Conservation (phyloP, 306 rosid genomes). For the Abrus precatorius region DNA sequence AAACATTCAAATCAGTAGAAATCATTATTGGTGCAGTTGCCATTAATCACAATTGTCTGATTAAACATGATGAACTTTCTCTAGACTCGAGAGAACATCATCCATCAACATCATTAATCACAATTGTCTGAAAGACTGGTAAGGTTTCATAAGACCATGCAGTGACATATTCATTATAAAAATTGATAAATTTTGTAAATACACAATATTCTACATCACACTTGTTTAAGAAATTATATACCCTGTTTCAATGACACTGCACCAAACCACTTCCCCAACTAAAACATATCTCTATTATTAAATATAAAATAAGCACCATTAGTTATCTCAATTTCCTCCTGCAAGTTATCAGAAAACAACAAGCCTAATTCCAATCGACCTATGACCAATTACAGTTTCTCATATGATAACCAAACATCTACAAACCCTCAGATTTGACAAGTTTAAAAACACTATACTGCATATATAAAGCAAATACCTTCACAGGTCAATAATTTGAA, state of each 20-base stretch:
- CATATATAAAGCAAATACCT: neutral
- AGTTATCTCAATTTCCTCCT: neutral
- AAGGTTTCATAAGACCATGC: neutral
- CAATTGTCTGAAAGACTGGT: neutral
- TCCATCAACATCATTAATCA: neutral
- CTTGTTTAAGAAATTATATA: neutral
- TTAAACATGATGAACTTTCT: neutral
- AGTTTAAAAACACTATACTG: neutral
- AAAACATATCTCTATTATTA: neutral
- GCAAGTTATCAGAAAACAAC: neutral
- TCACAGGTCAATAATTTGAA: neutral
- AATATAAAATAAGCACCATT: neutral
- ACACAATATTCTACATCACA: neutral
- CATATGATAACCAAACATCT: neutral
- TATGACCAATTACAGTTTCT: neutral
- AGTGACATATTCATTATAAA: neutral
- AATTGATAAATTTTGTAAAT: neutral
- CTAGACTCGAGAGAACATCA: neutral
- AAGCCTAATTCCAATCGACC: neutral
- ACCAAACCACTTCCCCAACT: neutral
- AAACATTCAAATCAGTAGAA: neutral
- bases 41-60: neutral
- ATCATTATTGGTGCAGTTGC: neutral
- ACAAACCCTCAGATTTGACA: neutral
- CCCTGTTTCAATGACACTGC: neutral